These are phyloP conservation scores for Stentor roeselii DNA, from an alignment of 73 alveolate genomes.

Conservation along the genomic window DNA sequence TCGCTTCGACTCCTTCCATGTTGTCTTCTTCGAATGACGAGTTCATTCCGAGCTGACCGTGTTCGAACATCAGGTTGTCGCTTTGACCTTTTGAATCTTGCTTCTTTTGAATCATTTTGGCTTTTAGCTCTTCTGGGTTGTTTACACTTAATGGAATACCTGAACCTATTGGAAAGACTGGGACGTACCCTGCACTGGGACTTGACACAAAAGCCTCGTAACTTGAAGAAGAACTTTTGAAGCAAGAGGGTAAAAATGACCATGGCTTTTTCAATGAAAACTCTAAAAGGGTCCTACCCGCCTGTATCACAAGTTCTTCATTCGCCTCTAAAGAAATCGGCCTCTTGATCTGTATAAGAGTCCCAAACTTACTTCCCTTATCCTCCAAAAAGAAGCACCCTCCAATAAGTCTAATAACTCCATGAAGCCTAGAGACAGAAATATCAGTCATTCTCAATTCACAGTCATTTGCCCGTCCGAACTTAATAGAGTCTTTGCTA, in stretches of 20 bases:
- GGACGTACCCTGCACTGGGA: not conserved
- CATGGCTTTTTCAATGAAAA: slow-evolving; percentile 16
- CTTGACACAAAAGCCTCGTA: not conserved
- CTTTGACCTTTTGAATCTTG: not conserved
- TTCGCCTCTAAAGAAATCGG: not conserved
- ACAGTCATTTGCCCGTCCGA: slow-evolving; percentile 23
- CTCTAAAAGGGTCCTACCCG: not conserved
- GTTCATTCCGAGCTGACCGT: slow-evolving; percentile 23
- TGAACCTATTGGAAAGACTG: not conserved
- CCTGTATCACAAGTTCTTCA: not conserved
- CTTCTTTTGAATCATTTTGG: not conserved
- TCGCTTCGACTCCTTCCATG: not conserved
- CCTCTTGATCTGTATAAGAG: slow-evolving; percentile 15
- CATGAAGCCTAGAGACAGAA: slow-evolving; percentile 18
- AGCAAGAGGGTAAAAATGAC: slow-evolving; percentile 9
- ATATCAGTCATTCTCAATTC: slow-evolving; percentile 28
- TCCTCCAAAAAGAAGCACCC: slow-evolving; percentile 14
- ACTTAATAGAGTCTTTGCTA: not conserved
- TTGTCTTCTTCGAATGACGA: slow-evolving; percentile 8
- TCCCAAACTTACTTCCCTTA: slow-evolving; percentile 24
- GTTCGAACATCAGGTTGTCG: slow-evolving; percentile 5
- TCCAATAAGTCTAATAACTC: not conserved
- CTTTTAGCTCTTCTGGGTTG: not conserved
- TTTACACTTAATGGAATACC: slow-evolving; percentile 27
- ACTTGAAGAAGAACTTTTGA: not conserved